A percentile compares a stretch with the other conserved stretches of the same genome.
phyloP scores from a whole-genome alignment of 2,329 filamentous ascomycete genomes.

The Xylaria sp. region DNA sequence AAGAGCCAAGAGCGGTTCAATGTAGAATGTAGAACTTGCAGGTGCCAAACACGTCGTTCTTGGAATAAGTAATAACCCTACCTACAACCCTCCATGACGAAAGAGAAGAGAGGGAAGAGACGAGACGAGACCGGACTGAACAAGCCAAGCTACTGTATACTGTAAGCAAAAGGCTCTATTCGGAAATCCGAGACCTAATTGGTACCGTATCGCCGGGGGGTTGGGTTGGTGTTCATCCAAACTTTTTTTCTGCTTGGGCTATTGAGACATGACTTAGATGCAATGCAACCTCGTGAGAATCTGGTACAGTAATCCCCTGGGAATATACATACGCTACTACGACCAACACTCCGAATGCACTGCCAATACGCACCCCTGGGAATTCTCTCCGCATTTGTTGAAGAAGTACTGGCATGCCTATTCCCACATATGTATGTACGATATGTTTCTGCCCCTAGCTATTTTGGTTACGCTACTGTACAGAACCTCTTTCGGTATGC shows the following conservation, averaged over 20 bases:
- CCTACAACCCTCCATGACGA: constrained; percentile 4
- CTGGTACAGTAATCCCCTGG: constrained; percentile 21
- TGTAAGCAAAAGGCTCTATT: neutral
- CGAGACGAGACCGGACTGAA: neutral
- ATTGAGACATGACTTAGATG: constrained; percentile 22
- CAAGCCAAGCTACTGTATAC: too few species aligned
- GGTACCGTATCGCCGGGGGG: constrained; percentile 8
- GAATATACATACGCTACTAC: neutral
- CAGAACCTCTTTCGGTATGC: neutral
- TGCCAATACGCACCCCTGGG: constrained; percentile 15
- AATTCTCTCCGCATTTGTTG: constrained; percentile 26
- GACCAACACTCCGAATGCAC: too few species aligned
- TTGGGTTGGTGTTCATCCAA: constrained; percentile 22
- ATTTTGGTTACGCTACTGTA: constrained; percentile 6
- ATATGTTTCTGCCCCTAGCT: neutral
- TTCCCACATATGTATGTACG: too few species aligned
- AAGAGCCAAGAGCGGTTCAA: constrained; percentile 3
- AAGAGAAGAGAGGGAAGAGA: too few species aligned
- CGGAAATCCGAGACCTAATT: constrained; percentile 5
- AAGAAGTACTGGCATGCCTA: neutral
- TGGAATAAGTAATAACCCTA: neutral
- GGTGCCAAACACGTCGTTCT: neutral
- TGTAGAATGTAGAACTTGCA: constrained; percentile 6
- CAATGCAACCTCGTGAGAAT: constrained; percentile 26
- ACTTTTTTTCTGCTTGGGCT: constrained; percentile 5